Evolutionary conservation across 345 rosid species (phyloP).

Genomic region (Diplotaxis tenuifolia): DNA sequence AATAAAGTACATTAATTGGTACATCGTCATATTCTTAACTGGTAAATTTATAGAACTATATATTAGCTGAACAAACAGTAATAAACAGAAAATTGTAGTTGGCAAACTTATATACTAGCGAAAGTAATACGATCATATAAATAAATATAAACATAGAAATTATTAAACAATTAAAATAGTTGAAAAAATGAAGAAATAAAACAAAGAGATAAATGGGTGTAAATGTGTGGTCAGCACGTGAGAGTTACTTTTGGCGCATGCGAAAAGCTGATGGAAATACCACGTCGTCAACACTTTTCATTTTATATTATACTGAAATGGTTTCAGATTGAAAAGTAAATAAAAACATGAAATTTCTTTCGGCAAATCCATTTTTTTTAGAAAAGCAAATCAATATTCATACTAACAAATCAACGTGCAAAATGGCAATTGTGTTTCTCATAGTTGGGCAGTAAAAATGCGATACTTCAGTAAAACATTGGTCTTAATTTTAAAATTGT

Average conservation of each 20-base stretch:
- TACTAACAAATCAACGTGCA: not conserved
- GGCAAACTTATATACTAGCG: not conserved
- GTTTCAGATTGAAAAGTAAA: constrained; percentile 12
- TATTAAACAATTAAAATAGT: not conserved
- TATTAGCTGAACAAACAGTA: not conserved
- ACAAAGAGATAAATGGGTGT: constrained; percentile 32
- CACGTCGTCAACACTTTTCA: constrained; percentile 35
- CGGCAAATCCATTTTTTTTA: too few species aligned
- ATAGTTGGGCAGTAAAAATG: not conserved
- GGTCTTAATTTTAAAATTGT: too few species aligned
- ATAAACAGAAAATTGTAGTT: not conserved
- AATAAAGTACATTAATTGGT: not conserved
- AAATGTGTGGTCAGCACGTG: constrained; percentile 46
- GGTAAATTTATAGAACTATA: not conserved
- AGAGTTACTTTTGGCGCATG: constrained; percentile 46
- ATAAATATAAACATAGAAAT: not conserved
- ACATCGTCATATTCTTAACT: not conserved
- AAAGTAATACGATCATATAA: not conserved
- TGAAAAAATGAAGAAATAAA: not conserved
- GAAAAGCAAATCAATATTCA: too few species aligned
- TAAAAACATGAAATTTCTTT: not conserved
- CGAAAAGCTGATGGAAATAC: constrained; percentile 40
- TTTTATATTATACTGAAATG: constrained; percentile 22
- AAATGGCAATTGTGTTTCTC: not conserved
- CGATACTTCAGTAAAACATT: too few species aligned